Base-by-base conservation (phyloP, 768 basidiomycete species). In the Gloeostereum incarnatum region DNA sequence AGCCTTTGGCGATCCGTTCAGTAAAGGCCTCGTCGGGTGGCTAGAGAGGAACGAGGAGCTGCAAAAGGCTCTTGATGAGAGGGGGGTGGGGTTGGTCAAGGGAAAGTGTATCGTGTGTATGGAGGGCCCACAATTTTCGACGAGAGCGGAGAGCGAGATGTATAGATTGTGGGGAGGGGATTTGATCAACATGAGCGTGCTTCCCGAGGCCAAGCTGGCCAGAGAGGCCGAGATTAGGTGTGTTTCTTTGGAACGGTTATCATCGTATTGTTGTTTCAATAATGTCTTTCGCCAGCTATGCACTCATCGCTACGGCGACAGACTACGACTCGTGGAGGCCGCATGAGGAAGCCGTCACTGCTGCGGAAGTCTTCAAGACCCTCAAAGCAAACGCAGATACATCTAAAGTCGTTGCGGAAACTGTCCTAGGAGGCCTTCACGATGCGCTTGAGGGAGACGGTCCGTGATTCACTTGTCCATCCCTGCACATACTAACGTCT, bases 61-160 rank as follows among this genome's bases (percentile, higher is more conserved):
- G 33, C 56, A 65, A 50, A 67, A 68, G 43, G 88, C 75, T 24
- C 58, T 93, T 38, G 71, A 63, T 5, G 81, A 78, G 2, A 58
- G 67, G 7, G 71, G 68, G 1, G 76, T 81, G 25, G 63, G 74
- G 59, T 58, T 98, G 39, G 88, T 91, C 58, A 78, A 73, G 36
- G 82, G 76, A 20, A 91, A 82, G 68, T 83, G 79, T 14, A 75
- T 97, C 41, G 82, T 98, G 34, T 92, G 89, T 54, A 98, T 98
- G 90, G 92, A 98, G 55, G 93, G 93, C 35, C 87, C 87, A 22
- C 91, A 92, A 60, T 99, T 99, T 68, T 94, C 91, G 39, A 99
- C 94, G n/a, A 67, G 94, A 25, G 94, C 94, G 13, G 94, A 99
- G 72, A 92, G 88, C 52, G 50, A 73, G 50, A 91, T 96, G 92